Evolutionary conservation across 495 filamentous ascomycete species (phyloP), one percentile per base, ranked within the genome.

Genomic region (Tuber melanosporum): DNA sequence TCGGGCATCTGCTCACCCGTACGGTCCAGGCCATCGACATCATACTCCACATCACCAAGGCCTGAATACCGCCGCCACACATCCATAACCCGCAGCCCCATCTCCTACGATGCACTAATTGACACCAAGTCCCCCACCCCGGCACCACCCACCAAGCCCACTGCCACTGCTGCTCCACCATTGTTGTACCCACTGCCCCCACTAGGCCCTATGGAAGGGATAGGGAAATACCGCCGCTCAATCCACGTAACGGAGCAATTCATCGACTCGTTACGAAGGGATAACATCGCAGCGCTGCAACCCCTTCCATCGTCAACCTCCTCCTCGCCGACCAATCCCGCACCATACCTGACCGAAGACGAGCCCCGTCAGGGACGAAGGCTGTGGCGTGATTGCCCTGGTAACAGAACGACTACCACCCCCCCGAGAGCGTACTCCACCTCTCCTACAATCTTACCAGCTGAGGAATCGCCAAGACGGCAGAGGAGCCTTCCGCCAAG

Each of bases 181-280:
- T 75, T 79, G 45, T 73, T 82, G 19, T 82, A 82, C 39, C 81
- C 80, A 36, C 81, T 82, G 42, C 81, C 81, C 62, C 81, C 81
- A 19, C 73, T 82, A 71, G 81, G 80, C 49, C 81, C 81, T 42
- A 82, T 82, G 81, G 81, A 82, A 62, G 81, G 81, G 36, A 81
- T 82, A 71, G 81, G 81, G 12, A 82, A 82, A 57, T 82, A 82
- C 75, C 76, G 81, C 42, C 81, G 81, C 70, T 77, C 77, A 62
- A 80, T 82, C 74, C 80, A 82, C 80, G 80, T 82, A 57, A 80
- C 72, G 36, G 80, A 82, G 47, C 77, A 82, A 72, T 82, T 82
- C 77, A 76, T 82, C 70, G 73, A 77, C 41, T 73, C 71, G 32
- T 72, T 76, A 10, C 74, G 80, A 62, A 74, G 81, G 70, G 80